Base-by-base conservation (phyloP, 2,329 filamentous ascomycete species). In the Cadophora sp. region DNA sequence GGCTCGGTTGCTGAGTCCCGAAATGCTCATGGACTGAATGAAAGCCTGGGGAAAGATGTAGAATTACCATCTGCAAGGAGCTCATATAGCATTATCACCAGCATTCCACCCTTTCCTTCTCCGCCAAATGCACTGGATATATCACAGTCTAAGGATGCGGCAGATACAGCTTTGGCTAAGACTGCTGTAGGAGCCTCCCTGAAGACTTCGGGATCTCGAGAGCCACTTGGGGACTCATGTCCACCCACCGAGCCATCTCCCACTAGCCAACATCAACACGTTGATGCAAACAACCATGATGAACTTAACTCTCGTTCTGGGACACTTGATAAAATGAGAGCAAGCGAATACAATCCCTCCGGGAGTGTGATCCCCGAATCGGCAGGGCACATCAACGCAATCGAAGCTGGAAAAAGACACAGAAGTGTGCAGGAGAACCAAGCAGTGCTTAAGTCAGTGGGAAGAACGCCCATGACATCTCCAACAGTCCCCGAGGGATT, bases 401-500 rank as follows among this genome's bases (percentile, higher is more conserved):
- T 9, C 7, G n/a, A 41, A 43, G 33, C 20, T 22, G 33, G 20
- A 3, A 39, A 56, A 1, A 41, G n/a, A 39, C n/a, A 45, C 9
- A 50, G 9, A 13, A 18, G 41, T 47, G 20, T 16, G 24, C 58
- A 45, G 5, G 50, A 55, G 8, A 33, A 9, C 13, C 22, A 22
- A 51, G n/a, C 39, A 5, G 30, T 5, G 30, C 24, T 13, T 13
- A 41, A 59, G 2, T 56, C 66, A 11, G 47, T 53, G 5, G 59
- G 66, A 41, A 71, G 66, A 27, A 71, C 60, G 11, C 51, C 68
- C 27, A 69, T 71, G 68, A 53, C 66, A 30, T 71, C 72, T 8
- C 70, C 72, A 47, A 72, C 71, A 3, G 33, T 71, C 27, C 68
- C 72, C 9, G 67, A 67, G 11, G 65, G 68, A 16, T 36, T 65